A percentile compares a stretch with the other conserved stretches of the same genome.
Evolutionary conservation across 371 early-diverging fungal species (phyloP).

Genomic region (Mortierella sp.): DNA sequence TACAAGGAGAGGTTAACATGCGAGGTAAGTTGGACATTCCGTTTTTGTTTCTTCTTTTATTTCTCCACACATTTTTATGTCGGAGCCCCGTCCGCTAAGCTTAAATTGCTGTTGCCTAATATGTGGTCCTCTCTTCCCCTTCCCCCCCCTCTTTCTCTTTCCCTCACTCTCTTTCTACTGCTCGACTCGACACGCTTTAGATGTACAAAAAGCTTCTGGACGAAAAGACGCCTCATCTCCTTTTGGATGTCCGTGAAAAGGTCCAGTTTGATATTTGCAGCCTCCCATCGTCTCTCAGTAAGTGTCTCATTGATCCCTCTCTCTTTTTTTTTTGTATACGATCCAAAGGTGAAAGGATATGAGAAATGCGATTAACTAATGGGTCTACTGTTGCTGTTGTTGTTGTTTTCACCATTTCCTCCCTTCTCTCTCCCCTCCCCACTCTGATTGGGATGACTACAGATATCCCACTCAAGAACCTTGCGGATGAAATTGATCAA

Average conservation of each 20-base stretch:
- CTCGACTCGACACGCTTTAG: slow-evolving; percentile 4
- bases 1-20: slow-evolving; percentile 34
- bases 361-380: too few relatives aligned
- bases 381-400: too few relatives aligned
- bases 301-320: too few relatives aligned
- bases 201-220: slow-evolving; percentile 55
- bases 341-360: too few relatives aligned
- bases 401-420: not conserved
- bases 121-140: too few relatives aligned
- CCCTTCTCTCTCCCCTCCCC: not conserved
- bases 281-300: slow-evolving; percentile 66
- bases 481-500: slow-evolving; percentile 24
- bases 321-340: too few relatives aligned
- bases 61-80: not conserved
- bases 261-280: slow-evolving; percentile 87
- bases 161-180: too few relatives aligned
- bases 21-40: slow-evolving; percentile 49
- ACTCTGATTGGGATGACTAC: too few relatives aligned
- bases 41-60: not conserved
- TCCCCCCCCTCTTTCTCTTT: too few relatives aligned
- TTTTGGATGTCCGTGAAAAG: slow-evolving; percentile 89
- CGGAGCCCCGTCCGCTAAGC: too few relatives aligned
- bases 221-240: slow-evolving; percentile 64
- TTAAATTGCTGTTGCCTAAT: too few relatives aligned
- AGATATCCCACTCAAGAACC: slow-evolving; percentile 40